Conservation (phyloP, 371 early-diverging fungal genomes). For the Parasitella parasitica region DNA sequence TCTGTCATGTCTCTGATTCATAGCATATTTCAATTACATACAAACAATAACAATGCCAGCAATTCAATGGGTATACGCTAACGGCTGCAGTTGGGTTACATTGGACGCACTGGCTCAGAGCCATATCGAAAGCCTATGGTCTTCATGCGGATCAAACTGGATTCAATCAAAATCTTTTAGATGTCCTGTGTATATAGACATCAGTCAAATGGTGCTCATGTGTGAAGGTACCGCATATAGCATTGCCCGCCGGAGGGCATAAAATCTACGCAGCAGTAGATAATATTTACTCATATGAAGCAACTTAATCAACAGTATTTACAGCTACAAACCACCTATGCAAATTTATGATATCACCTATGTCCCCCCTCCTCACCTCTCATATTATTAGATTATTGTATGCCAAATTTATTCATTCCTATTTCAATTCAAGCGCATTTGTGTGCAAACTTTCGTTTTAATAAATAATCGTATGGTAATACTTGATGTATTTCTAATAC, state of each 20-base stretch:
- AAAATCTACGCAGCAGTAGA: not conserved
- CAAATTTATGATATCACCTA: no score
- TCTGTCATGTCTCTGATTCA: not conserved
- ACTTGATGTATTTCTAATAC: no score
- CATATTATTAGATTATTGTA: no score
- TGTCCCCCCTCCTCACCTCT: no score
- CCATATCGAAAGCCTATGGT: conserved; percentile 20
- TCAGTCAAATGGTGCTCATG: conserved; percentile 14
- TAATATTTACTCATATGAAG: no score
- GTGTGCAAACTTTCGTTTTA: no score
- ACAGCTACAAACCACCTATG: no score
- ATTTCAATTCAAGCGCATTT: no score
- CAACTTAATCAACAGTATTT: no score
- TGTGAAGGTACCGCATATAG: conserved; percentile 8
- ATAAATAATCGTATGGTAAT: no score
- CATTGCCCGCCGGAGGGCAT: conserved; percentile 12
- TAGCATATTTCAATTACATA: not conserved
- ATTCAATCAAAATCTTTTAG: conserved; percentile 6
- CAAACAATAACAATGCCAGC: conserved; percentile 8
- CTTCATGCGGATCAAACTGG: conserved; percentile 16
- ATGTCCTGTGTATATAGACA: conserved; percentile 15
- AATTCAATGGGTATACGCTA: conserved; percentile 21
- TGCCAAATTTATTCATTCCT: no score
- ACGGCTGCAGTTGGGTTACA: conserved; percentile 17
- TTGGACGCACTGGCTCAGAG: conserved; percentile 12